Conservation (phyloP, 129 eudicot species). For the Logfia minima region DNA sequence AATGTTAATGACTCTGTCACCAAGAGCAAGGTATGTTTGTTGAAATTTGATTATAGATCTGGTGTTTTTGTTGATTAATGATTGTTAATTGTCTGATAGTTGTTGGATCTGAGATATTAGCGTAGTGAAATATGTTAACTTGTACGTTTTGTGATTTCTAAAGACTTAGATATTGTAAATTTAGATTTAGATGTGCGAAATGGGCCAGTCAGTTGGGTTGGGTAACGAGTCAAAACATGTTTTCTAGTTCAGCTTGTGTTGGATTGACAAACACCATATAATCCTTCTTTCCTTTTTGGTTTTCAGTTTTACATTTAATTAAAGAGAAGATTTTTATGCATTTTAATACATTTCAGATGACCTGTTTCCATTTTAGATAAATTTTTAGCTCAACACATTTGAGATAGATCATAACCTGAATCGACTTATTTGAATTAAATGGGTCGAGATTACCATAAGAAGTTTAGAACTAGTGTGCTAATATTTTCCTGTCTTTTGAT, state of each 20-base stretch:
- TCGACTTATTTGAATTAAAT: background rate
- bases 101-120: background rate
- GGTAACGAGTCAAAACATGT: background rate
- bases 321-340: background rate
- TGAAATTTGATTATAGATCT: background rate
- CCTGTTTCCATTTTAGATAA: background rate
- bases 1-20: conserved; percentile 46
- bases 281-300: too few relatives aligned
- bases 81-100: background rate
- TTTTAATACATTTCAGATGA: background rate
- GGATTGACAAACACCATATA: too few relatives aligned
- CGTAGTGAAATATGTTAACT: background rate
- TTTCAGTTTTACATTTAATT: too few relatives aligned
- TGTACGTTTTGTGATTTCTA: background rate
- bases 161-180: background rate
- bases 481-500: background rate
- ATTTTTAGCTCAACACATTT: too few relatives aligned
- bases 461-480: background rate
- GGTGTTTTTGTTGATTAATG: background rate
- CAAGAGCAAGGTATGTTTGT: conserved; percentile 41
- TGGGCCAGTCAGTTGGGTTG: background rate
- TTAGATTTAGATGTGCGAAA: background rate
- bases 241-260: too few relatives aligned
- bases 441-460: background rate
- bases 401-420: background rate